Base-by-base conservation (phyloP, 2,329 filamentous ascomycete genomes). In the Fulvia fulva region DNA sequence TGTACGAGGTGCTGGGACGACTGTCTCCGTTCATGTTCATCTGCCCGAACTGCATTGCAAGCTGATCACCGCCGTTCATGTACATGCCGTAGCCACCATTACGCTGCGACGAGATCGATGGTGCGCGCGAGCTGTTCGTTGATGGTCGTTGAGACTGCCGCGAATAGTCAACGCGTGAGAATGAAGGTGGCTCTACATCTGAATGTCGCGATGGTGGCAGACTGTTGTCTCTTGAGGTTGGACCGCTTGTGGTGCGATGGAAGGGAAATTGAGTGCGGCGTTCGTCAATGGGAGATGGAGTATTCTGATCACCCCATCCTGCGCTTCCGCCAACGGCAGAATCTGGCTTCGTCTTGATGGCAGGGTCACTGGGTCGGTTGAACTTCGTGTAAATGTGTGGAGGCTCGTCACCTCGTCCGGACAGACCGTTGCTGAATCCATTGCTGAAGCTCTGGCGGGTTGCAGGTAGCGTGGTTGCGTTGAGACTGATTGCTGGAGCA, bases 131-230 rank as follows among this genome's bases (percentile, higher is more conserved):
- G 50, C 57, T 66, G 55, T 53, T 57, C 5, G 66, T 63, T 7
- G 63, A 67, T 3, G 53, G 50, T 9, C 62, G 58, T 32, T 68
- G 63, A 14, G 63, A 59, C 11, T 55, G 43, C 19, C 52, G 55
- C n/a, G 63, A 53, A 49, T 65, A 63, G 26, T 67, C 63, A 1
- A 62, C 53, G 4, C 53, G 57, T 11, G 58, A 54, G 51, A 71
- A 76, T 30, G 70, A 68, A 5, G 71, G 62, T 23, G 71, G 70
- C 47, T 79, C 74, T 12, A 28, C n/a, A 16, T 74, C 74, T 11
- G 76, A 74, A 56, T 83, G 80, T 50, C 81, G 78, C 34, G 84
- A 84, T 1, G 83, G 78, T 46, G 84, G 82, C 49, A 83, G 73
- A 69, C 78, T 84, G 44, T 76, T 73, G 58, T 84, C 83, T 59